A percentile compares a stretch with the other conserved stretches of the same genome.
Conservation (phyloP, 306 rosid genomes). For the Sindora glabra region DNA sequence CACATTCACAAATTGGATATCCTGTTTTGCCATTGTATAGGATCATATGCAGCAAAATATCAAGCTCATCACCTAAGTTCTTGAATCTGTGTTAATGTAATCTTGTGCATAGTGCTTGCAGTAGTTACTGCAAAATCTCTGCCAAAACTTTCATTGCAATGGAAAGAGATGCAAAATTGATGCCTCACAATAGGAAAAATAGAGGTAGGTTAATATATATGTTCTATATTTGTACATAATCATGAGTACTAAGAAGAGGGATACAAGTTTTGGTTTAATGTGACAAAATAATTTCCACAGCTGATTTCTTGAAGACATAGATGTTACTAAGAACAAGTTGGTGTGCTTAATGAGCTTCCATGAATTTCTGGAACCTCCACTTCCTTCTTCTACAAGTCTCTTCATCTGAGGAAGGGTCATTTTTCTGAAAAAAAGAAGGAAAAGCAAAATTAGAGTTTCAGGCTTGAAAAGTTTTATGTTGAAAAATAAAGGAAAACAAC, state of each 20-base stretch:
- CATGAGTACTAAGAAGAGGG: neutral
- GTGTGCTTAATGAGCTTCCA: neutral
- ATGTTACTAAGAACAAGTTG: conserved; percentile 11
- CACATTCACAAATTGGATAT: too few relatives aligned
- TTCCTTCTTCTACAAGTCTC: neutral
- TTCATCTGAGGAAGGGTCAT: conserved; percentile 8
- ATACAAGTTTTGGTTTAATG: neutral
- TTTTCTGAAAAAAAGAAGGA: conserved; percentile 25
- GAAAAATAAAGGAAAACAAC: neutral
- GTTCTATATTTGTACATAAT: too few relatives aligned
- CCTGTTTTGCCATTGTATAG: too few relatives aligned
- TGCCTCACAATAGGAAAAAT: neutral
- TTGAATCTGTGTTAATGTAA: too few relatives aligned
- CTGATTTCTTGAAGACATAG: neutral
- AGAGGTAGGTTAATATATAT: too few relatives aligned
- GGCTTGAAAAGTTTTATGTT: neutral
- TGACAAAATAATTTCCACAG: neutral
- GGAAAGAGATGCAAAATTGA: too few relatives aligned
- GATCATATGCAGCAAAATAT: too few relatives aligned
- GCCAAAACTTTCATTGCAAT: too few relatives aligned
- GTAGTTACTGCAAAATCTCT: too few relatives aligned
- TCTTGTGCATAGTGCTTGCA: too few relatives aligned
- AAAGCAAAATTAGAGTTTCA: neutral
- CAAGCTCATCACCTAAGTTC: too few relatives aligned
- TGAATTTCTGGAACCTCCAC: neutral